Evolutionary conservation across 1,284 basidiomycete genomes (phyloP).

Genomic region (Marasmius oreades): DNA sequence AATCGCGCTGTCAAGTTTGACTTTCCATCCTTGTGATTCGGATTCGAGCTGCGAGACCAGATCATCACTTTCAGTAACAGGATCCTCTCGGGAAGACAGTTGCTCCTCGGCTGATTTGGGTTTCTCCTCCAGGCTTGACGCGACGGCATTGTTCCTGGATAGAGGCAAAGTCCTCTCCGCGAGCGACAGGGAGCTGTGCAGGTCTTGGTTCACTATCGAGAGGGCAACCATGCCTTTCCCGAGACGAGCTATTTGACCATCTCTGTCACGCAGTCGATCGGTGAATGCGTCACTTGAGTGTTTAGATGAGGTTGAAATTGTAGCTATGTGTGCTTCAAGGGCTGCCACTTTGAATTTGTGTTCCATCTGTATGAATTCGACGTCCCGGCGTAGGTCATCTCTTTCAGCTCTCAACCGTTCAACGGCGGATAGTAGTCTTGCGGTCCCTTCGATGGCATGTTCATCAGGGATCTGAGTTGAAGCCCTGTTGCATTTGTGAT

Average conservation of each 20-base stretch:
- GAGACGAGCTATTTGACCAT: conserved; percentile 27
- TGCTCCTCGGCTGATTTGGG: conserved; percentile 27
- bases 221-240: conserved; percentile 28
- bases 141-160: conserved; percentile 16
- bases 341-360: conserved; percentile 63
- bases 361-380: conserved; percentile 74
- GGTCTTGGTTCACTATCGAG: conserved; percentile 32
- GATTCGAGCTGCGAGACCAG: conserved; percentile 26
- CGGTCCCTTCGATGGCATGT: conserved; percentile 39
- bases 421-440: conserved; percentile 57
- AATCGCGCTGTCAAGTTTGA: conserved; percentile 28
- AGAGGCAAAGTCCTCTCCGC: not conserved
- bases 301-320: not conserved
- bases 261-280: not conserved
- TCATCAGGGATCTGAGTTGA: conserved; percentile 21
- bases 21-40: conserved; percentile 28
- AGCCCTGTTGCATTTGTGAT: not conserved
- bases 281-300: not conserved
- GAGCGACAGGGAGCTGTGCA: conserved; percentile 22
- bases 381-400: conserved; percentile 59
- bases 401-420: conserved; percentile 68
- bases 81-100: conserved; percentile 33
- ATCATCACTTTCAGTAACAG: conserved; percentile 31
- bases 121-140: conserved; percentile 14
- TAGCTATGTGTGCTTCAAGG: conserved; percentile 45